Percentiles rank a stretch among this genome's conserved stretches.
phyloP scores from a whole-genome alignment of 768 basidiomycete species.

The Mycena galopus region DNA sequence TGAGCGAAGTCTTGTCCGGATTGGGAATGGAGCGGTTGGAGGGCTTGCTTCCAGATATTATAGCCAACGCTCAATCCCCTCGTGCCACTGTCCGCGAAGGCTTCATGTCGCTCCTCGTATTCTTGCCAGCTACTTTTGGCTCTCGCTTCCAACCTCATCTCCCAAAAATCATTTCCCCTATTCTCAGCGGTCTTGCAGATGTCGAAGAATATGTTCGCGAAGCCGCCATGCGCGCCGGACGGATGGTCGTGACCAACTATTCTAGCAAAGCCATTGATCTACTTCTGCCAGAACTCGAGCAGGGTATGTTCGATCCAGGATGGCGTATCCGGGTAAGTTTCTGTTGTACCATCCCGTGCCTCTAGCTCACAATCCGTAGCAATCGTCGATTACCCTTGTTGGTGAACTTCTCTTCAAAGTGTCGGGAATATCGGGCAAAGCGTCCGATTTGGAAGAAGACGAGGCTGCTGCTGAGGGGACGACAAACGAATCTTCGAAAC shows the following conservation, averaged over 20 bases:
- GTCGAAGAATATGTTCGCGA: constrained; percentile 96
- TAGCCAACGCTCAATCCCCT: constrained; percentile 90
- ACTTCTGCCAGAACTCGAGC: constrained; percentile 92
- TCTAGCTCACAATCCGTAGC: constrained; percentile 58
- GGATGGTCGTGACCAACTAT: constrained; percentile 98
- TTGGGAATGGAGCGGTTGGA: constrained; percentile 99
- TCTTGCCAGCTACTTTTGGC: constrained; percentile 95
- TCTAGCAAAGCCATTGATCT: constrained; percentile 93
- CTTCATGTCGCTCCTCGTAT: constrained; percentile 98
- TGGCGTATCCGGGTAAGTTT: constrained; percentile 92
- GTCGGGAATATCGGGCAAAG: constrained; percentile 94
- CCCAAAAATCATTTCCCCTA: constrained; percentile 93
- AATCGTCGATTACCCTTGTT: constrained; percentile 95
- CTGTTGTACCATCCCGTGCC: not conserved
- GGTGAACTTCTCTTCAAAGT: constrained; percentile 97
- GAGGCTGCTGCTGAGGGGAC: constrained; percentile 72
- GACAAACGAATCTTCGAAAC: constrained; percentile 83
- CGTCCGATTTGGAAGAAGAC: constrained; percentile 81
- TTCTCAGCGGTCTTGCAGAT: constrained; percentile 92
- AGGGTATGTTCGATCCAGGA: constrained; percentile 92
- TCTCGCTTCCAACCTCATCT: constrained; percentile 96
- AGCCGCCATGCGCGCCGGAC: constrained; percentile 97
- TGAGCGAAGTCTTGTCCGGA: constrained; percentile 94
- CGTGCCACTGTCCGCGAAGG: constrained; percentile 95
- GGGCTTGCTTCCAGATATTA: constrained; percentile 92